Evolutionary conservation across 2,329 filamentous ascomycete species (phyloP), one percentile per base, ranked within the genome.

Genomic region (Talaromyces sp.): DNA sequence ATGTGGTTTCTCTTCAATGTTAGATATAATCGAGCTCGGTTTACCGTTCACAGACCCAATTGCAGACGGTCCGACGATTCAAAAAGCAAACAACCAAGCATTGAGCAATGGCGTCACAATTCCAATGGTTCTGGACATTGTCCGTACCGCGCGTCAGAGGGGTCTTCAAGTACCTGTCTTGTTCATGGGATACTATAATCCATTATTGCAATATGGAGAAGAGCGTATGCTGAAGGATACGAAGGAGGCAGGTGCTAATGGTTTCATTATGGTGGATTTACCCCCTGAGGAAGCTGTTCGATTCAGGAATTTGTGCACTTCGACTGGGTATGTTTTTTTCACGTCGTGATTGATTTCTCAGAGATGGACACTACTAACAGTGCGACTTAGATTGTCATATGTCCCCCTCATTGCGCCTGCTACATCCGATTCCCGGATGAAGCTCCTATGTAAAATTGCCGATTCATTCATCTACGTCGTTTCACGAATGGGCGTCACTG

Each of bases 391-490:
- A 25, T 84, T 99, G 35, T 97, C 92, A 5, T 99, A 97, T 72
- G 89, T 99, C 13, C 94, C 94, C n/a, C 81, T 99, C 55, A 97
- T 99, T 66, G 93, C 94, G 0, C 94, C 94, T 6, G 86, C 92
- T 10, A 97, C 94, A 1, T 96, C 91, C 6, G 91, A 97, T 66
- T 81, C 85, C 63, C 89, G 94, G 68, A 96, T 99, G 92, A 93
- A 89, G 77, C 83, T 97, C 40, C 87, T 99, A 11, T 99, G 94
- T 83, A 86, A 90, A 73, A 93, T 99, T 63, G 94, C 94, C 69
- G 93, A 97, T 76, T 97, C 92, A 3, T 99, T 97, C 79, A 96
- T 99, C 77, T 99, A 99, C 73, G 92, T 99, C 61, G 94, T 99
- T 57, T 97, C 93, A 25, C 84, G 93, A 66, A 95, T 96, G 88